Conservation (phyloP, 257 asterid genomes). For the Solanum chiquidenum region DNA sequence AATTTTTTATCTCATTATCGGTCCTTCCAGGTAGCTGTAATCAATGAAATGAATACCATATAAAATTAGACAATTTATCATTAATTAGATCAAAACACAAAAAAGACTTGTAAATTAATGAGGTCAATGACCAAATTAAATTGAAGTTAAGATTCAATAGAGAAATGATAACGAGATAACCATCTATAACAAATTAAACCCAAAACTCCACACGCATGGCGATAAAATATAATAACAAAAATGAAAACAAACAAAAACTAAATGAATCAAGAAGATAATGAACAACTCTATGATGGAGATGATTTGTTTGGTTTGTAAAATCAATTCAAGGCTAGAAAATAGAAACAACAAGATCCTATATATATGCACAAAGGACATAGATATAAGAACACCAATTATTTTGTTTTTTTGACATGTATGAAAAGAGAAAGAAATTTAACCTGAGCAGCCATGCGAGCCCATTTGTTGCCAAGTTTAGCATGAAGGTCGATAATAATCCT, state of each 20-base stretch:
- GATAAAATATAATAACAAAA: background rate
- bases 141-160: background rate
- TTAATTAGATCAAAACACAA: background rate
- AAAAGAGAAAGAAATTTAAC: background rate
- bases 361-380: background rate
- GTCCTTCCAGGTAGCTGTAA: slow-evolving; percentile 65
- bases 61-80: background rate
- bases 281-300: background rate
- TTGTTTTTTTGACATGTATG: background rate
- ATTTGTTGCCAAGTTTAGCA: slow-evolving; percentile 30
- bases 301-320: background rate
- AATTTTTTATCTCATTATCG: slow-evolving; percentile 62
- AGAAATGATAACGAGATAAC: background rate
- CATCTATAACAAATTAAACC: background rate
- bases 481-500: slow-evolving; percentile 25
- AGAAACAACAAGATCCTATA: background rate
- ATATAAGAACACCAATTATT: background rate
- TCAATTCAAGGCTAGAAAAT: background rate
- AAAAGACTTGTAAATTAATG: background rate
- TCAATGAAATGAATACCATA: background rate
- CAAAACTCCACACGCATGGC: background rate
- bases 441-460: slow-evolving; percentile 47
- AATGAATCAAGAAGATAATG: background rate
- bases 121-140: background rate
- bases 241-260: background rate